These are phyloP conservation scores for Entomortierella chlamydospora DNA, from an alignment of 192 early-diverging fungal genomes.

Conservation along the genomic window DNA sequence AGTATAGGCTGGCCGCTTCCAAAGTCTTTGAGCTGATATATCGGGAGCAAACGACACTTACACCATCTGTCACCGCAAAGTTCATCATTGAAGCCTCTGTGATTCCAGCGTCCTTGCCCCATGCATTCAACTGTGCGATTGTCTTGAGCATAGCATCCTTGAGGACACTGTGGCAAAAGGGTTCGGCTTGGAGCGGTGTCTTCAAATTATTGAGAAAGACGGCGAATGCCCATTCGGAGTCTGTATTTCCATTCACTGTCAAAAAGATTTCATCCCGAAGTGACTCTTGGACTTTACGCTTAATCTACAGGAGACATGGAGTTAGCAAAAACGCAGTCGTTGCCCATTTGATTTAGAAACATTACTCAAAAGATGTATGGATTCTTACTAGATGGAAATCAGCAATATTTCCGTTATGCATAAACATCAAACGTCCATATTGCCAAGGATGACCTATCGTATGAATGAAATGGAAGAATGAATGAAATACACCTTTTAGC, in stretches of 20 bases:
- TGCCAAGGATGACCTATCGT: slow-evolving; percentile 68
- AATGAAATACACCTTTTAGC: no score
- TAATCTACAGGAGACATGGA: slow-evolving; percentile 64
- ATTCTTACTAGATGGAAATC: slow-evolving; percentile 67
- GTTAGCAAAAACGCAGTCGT: no score
- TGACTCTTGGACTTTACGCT: slow-evolving; percentile 71
- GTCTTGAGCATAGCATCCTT: slow-evolving; percentile 81
- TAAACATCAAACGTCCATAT: slow-evolving; percentile 83
- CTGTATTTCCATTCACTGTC: slow-evolving; percentile 80
- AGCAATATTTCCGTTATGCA: slow-evolving; percentile 83
- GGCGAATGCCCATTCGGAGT: slow-evolving; percentile 86
- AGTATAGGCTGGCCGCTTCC: slow-evolving; percentile 82
- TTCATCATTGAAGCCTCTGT: slow-evolving; percentile 78
- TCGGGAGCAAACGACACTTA: slow-evolving; percentile 78
- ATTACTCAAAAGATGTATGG: not conserved
- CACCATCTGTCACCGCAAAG: slow-evolving; percentile 87
- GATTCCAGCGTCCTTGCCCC: slow-evolving; percentile 74
- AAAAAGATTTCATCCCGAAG: slow-evolving; percentile 76
- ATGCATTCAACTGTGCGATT: slow-evolving; percentile 77
- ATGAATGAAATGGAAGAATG: not conserved
- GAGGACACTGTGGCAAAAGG: slow-evolving; percentile 71
- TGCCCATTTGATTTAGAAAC: no score
- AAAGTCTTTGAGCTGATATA: slow-evolving; percentile 76
- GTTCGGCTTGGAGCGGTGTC: slow-evolving; percentile 54
- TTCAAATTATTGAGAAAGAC: slow-evolving; percentile 79